Base-by-base conservation (phyloP, 345 rosid genomes). In the Erodium maritimum region DNA sequence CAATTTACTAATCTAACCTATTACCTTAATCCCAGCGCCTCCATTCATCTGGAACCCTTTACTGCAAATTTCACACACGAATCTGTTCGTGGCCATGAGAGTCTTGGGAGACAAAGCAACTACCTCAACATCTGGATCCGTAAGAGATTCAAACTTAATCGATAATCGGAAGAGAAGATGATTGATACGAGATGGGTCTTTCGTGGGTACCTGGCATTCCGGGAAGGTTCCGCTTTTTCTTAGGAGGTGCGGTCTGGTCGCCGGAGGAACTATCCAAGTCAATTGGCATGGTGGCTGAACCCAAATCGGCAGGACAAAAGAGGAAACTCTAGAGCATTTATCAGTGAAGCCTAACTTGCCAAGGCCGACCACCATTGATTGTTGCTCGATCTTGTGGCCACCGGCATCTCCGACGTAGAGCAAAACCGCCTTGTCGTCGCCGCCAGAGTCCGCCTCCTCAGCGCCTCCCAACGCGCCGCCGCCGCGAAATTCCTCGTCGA, bases 111-210 rank as follows among this genome's bases (percentile, higher is more conserved):
- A 91, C 52, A 88, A 71, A 62, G 96, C 96, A 50, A 91, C 81
- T 73, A 88, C 98, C 73, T 91, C 98, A 4, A 96, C 93, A 57
- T 79, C 95, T 55, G 96, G 98, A 88, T 91, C 98, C 88, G 71
- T 61, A 61, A 61, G 16, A 55, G n/a, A 37, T 3, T 22, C 37
- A 37, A 66, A 57, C 22, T 59, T 5, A 65, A 58, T 4, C 9
- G 50, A 61, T 24, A n/a, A 5, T 18, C 19, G 8, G 10, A 1
- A 34, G 52, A 16, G 8, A 3, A 19, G 3, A 46, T 11, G 22
- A n/a, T 12, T 1, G 50, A 16, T 8, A 8, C 24, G 1, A 3
- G n/a, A 11, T 55, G 50, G 29, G 50, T 11, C n/a, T 21, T 7
- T 16, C 5, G 22, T 56, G 2, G 13, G 23, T 67, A 91, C 98